A percentile compares a stretch with the other conserved stretches of the same genome.
phyloP scores from a whole-genome alignment of 371 early-diverging fungal species.

The Capniomyces stellatus region DNA sequence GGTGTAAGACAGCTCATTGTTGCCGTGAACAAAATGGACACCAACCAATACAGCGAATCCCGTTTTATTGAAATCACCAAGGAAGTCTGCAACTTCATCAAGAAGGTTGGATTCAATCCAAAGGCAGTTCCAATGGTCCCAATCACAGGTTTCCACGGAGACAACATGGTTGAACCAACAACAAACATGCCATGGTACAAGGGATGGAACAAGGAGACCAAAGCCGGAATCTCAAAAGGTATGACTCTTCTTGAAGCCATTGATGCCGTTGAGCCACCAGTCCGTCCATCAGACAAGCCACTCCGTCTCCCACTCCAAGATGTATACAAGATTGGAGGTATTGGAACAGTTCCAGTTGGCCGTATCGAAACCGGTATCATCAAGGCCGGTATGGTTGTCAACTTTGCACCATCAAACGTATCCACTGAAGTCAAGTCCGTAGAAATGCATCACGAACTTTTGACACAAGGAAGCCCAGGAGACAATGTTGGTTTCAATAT shows the following conservation, averaged over 20 bases:
- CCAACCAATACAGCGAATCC: constrained; percentile 83
- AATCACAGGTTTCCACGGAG: constrained; percentile 94
- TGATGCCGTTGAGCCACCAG: constrained; percentile 83
- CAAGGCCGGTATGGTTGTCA: constrained; percentile 84
- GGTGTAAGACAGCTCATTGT: constrained; percentile 96
- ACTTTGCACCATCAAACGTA: constrained; percentile 71
- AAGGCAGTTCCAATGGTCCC: constrained; percentile 85
- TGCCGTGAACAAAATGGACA: constrained; percentile 98
- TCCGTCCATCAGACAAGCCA: constrained; percentile 81
- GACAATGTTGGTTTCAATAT: constrained; percentile 98
- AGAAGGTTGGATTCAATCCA: constrained; percentile 89
- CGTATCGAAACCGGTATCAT: constrained; percentile 94
- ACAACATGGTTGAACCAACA: constrained; percentile 92
- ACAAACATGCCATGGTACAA: constrained; percentile 92
- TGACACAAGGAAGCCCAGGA: constrained; percentile 83
- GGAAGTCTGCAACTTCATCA: constrained; percentile 82
- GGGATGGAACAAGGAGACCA: constrained; percentile 86
- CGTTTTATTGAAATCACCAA: constrained; percentile 88
- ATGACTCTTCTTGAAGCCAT: constrained; percentile 90
- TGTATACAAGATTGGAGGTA: constrained; percentile 96
- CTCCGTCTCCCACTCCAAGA: constrained; percentile 94
- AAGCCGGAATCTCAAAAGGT: constrained; percentile 51
- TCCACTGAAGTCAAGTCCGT: constrained; percentile 95
- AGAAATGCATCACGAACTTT: constrained; percentile 95
- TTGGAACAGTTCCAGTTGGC: constrained; percentile 91